phyloP scores from a whole-genome alignment of 2,329 filamentous ascomycete species.

The Sclerotinia spermophila region DNA sequence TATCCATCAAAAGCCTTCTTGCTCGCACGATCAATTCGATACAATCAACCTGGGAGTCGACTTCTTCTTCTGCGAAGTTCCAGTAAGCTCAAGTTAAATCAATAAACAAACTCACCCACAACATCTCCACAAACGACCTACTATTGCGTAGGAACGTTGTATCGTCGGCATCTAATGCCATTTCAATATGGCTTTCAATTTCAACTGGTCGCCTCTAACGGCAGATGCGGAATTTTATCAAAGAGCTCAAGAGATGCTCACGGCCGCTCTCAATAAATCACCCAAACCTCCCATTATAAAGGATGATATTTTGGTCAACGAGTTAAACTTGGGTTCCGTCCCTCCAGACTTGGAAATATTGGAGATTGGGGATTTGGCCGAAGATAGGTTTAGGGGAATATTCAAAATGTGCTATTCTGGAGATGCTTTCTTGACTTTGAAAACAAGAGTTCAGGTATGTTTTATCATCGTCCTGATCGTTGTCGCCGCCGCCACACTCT shows the following conservation, averaged over 20 bases:
- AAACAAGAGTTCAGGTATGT: conserved; percentile 85
- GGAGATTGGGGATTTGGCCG: conserved; percentile 94
- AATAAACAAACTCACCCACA: conserved; percentile 31
- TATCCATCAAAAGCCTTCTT: neutral
- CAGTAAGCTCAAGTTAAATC: neutral
- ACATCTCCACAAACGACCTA: conserved; percentile 10
- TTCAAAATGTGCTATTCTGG: conserved; percentile 99
- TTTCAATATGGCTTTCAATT: conserved; percentile 91
- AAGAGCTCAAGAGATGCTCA: conserved; percentile 89
- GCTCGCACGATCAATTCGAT: neutral
- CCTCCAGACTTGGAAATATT: conserved; percentile 94
- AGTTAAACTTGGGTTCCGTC: conserved; percentile 92
- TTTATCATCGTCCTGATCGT: conserved; percentile 28
- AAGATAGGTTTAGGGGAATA: conserved; percentile 94
- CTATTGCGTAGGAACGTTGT: neutral
- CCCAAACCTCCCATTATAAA: conserved; percentile 98
- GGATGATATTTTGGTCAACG: conserved; percentile 97
- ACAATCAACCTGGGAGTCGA: neutral
- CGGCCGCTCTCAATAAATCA: conserved; percentile 92
- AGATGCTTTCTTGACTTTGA: conserved; percentile 91
- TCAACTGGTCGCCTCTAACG: conserved; percentile 99
- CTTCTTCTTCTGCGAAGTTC: conserved; percentile 13
- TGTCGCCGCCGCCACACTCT: conserved; percentile 14
- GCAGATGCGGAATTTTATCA: conserved; percentile 89
- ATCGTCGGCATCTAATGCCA: conserved; percentile 30